Evolutionary conservation across 345 rosid genomes (phyloP), one percentile per base, ranked within the genome.

Genomic region (Ceriops tagal): DNA sequence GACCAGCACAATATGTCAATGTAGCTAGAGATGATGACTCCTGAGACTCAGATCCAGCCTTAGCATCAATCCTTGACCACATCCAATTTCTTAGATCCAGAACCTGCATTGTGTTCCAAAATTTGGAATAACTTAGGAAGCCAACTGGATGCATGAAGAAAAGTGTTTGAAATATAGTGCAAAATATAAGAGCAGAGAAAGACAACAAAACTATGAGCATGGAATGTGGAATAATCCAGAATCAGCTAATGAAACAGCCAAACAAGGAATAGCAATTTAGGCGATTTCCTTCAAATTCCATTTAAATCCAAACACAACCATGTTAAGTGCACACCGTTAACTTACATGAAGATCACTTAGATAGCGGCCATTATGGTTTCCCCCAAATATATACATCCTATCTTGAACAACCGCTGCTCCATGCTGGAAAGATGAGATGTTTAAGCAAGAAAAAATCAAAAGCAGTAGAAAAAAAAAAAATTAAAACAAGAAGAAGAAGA

Each of bases 311-410:
- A 27, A 69, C 19, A 37, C 22, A 61, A 75, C 71, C 59, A 56
- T 4, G 6, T 24, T 56, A 27, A 22, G 16, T 24, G 59, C 59
- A 56, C 16, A 8, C 28, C 18, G 0, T 22, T 56, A 8, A 67
- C 98, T 88, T 84, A 96, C 99, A 83, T 89, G 92, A 70, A 96
- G 89, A 82, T 96, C 98, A 79, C 80, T 87, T 67, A 92, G 95
- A 79, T 96, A 92, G 61, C 98, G 98, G 18, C 99, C 99, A 77
- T 96, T 96, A 77, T 92, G 97, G 82, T 96, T 96, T 78, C 99
- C 99, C 70, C 96, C 99, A 76, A 75, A 87, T 71, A 95, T 62
- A 75, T 92, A 96, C 98, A 96, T 92, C 82, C 89, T 90, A 76
- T 96, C 97, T 71, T 86, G 90, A 81, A 96, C 70, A 73, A 88